Percentiles rank a stretch among this genome's conserved stretches.
phyloP scores from a whole-genome alignment of 1,139 yeast genomes.

The Debaryomyces subglobosus region DNA sequence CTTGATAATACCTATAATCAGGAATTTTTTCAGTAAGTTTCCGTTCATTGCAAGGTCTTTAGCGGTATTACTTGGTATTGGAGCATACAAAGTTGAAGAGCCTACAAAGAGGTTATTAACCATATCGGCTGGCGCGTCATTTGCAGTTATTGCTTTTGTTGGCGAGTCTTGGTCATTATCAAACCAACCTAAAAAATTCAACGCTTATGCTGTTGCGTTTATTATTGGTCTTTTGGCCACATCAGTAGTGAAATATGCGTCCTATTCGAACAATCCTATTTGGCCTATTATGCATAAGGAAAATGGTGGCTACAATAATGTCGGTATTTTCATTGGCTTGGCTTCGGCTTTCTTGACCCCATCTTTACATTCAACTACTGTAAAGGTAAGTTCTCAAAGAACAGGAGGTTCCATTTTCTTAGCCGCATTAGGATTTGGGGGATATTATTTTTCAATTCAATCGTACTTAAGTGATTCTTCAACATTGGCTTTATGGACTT shows the following conservation, averaged over 20 bases:
- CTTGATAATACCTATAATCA: conserved; percentile 56
- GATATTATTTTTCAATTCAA: conserved; percentile 70
- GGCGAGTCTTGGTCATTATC: conserved; percentile 53
- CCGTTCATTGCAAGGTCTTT: conserved; percentile 57
- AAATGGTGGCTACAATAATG: conserved; percentile 83
- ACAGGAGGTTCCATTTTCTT: conserved; percentile 46
- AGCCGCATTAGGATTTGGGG: conserved; percentile 76
- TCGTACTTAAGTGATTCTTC: conserved; percentile 83
- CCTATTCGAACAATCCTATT: conserved; percentile 85
- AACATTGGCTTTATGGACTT: conserved; percentile 84
- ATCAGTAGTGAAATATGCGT: conserved; percentile 72
- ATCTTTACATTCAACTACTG: conserved; percentile 22
- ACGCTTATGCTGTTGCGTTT: conserved; percentile 63
- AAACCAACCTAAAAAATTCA: conserved; percentile 44
- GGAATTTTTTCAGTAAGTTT: conserved; percentile 35
- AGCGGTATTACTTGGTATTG: conserved; percentile 71
- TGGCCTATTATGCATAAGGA: conserved; percentile 92
- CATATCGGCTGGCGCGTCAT: conserved; percentile 67
- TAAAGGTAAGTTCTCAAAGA: conserved; percentile 12
- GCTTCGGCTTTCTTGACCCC: conserved; percentile 60
- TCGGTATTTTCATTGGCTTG: conserved; percentile 72
- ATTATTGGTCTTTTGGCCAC: conserved; percentile 73
- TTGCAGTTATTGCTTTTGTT: conserved; percentile 65
- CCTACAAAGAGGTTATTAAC: conserved; percentile 72
- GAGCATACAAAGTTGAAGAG: conserved; percentile 65